A percentile compares a stretch with the other conserved stretches of the same genome.
Evolutionary conservation across 257 asterid genomes (phyloP).

Genomic region (Sherardia arvensis): DNA sequence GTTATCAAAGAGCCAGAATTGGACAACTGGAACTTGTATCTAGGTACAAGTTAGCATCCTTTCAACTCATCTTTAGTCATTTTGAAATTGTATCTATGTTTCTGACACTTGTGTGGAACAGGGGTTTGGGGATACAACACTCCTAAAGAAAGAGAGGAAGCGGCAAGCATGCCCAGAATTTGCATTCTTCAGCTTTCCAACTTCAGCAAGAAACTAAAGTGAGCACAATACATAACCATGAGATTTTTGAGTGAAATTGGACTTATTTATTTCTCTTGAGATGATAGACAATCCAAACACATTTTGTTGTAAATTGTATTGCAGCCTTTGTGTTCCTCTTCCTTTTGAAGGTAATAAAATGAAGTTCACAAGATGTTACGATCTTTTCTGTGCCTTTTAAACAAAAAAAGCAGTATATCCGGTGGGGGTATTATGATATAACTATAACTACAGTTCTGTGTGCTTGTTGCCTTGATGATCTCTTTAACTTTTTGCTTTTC

Average conservation of each 20-base stretch:
- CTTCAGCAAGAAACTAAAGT: no score
- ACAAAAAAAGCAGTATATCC: no score
- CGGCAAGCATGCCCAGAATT: constrained; percentile 60
- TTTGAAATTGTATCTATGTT: not conserved
- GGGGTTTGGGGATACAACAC: constrained; percentile 98
- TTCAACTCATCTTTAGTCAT: not conserved
- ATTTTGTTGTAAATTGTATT: no score
- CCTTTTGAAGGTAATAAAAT: no score
- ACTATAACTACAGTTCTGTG: constrained; percentile 46
- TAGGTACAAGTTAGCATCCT: constrained; percentile 40
- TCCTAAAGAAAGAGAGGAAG: constrained; percentile 70
- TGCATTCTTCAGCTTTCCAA: constrained; percentile 57
- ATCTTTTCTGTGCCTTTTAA: not conserved
- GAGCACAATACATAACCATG: no score
- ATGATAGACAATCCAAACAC: not conserved
- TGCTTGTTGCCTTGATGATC: constrained; percentile 25
- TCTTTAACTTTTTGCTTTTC: constrained; percentile 22
- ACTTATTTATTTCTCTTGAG: no score
- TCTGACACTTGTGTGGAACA: constrained; percentile 23
- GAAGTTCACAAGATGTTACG: no score
- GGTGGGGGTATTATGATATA: constrained; percentile 28
- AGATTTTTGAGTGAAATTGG: no score
- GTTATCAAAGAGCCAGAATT: no score
- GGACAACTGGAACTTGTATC: constrained; percentile 75
- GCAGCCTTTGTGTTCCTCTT: no score